phyloP scores from a whole-genome alignment of 2,329 filamentous ascomycete genomes.

The Lachnellula arida region DNA sequence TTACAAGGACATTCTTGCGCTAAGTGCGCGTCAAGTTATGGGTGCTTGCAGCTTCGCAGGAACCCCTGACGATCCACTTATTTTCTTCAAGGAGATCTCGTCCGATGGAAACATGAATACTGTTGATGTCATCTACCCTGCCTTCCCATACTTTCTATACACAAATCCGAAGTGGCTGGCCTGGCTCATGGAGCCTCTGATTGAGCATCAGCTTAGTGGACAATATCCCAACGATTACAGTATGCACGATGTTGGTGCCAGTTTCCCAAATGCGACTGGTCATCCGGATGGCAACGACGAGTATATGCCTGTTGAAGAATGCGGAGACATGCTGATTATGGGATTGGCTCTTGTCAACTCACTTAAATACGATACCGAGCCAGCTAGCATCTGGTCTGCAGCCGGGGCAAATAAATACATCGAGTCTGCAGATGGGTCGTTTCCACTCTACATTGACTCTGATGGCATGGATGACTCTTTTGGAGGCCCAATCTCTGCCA shows the following conservation, averaged over 20 bases:
- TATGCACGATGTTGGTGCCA: slow-evolving; percentile 70
- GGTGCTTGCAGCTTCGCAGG: slow-evolving; percentile 73
- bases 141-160: slow-evolving; percentile 82
- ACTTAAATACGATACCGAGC: slow-evolving; percentile 56
- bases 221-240: slow-evolving; percentile 80
- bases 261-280: slow-evolving; percentile 73
- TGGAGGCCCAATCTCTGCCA: slow-evolving; percentile 44
- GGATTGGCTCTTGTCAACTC: slow-evolving; percentile 73
- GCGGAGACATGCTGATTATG: slow-evolving; percentile 66
- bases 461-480: slow-evolving; percentile 57
- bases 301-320: slow-evolving; percentile 64
- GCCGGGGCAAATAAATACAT: slow-evolving; percentile 29
- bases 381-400: slow-evolving; percentile 55
- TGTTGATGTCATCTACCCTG: slow-evolving; percentile 81
- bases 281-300: slow-evolving; percentile 60
- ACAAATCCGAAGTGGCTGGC: slow-evolving; percentile 77
- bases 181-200: slow-evolving; percentile 72
- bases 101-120: slow-evolving; percentile 83
- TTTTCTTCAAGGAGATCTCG: slow-evolving; percentile 83
- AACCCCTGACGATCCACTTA: slow-evolving; percentile 63
- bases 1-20: slow-evolving; percentile 71
- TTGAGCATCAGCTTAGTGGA: slow-evolving; percentile 77
- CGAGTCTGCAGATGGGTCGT: slow-evolving; percentile 21
- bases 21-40: slow-evolving; percentile 75
- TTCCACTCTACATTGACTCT: slow-evolving; percentile 39